Base-by-base conservation (phyloP, 176 grass and related monocot genomes). In the Saccharum spontaneum region DNA sequence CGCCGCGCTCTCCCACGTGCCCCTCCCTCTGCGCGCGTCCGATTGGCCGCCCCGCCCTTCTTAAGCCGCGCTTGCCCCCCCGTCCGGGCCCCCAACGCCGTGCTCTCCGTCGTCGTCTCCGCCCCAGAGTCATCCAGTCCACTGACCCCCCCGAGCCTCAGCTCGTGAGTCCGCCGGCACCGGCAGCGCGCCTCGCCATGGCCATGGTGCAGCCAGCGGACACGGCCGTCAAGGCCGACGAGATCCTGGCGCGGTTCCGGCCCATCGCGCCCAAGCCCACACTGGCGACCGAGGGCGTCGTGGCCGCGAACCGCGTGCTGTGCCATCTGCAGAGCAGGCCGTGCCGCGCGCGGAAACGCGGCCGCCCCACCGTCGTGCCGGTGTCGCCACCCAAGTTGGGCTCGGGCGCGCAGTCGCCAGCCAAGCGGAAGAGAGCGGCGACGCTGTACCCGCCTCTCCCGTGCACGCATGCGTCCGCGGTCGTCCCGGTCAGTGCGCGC, bases 211-310 rank as follows among this genome's bases (percentile, higher is more conserved):
- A 89, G 79, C 85, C 71, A 23, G 83, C 83, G 44, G 89, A 98
- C 78, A 83, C 89, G 86, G 89, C 91, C 80, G 90, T 92, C 81
- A 98, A 98, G 84, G 92, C 94, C 80, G 89, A 98, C 86, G 86
- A 95, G 91, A 98, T 98, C 87, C 86, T 98, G 86, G 88, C 97
- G 26, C 77, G 93, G 30, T 98, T 94, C 86, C 77, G 97, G 23
- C 97, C 97, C 84, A 98, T 98, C 88, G 97, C 97, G 65, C 97
- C 97, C 38, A 98, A 89, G 89, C 93, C 96, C 6, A 71, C 87
- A 36, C 50, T 84, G 23, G 70, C 87, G 4, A 45, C 67, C 23
- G 69, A 45, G 6, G 80, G 49, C 67, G 73, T 74, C 28, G 66
- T 54, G 40, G 48, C 66, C 80, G 62, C 85, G 2, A 79, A 37